Percentiles rank a stretch among this genome's conserved stretches.
Conservation (phyloP, 306 rosid genomes). For the Cicer pinnatifidum region DNA sequence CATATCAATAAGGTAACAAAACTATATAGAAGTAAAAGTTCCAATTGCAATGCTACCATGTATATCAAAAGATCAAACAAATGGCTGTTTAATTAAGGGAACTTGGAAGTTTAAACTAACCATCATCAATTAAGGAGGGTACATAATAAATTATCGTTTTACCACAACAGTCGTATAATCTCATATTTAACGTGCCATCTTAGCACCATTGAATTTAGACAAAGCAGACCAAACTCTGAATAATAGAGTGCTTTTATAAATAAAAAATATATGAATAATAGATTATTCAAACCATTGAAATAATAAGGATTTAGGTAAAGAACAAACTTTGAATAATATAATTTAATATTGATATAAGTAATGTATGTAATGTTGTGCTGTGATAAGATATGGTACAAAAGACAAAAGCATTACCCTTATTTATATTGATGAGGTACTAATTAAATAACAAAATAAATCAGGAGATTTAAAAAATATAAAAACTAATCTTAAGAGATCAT, state of each 20-base stretch:
- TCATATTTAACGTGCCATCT: slow-evolving; percentile 19
- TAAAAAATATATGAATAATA: neutral
- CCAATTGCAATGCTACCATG: neutral
- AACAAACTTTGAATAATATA: neutral
- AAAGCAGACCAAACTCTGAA: neutral
- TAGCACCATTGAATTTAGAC: neutral
- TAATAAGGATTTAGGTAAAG: neutral
- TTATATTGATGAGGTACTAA: neutral
- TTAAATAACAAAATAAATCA: neutral
- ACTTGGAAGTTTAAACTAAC: neutral
- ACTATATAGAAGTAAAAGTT: neutral
- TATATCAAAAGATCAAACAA: neutral
- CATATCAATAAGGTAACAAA: neutral
- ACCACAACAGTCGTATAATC: neutral
- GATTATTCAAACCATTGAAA: slow-evolving; percentile 17
- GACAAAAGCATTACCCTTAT: slow-evolving; percentile 2
- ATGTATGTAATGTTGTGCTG: neutral
- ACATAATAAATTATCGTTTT: neutral
- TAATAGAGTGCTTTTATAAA: neutral
- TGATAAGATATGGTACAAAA: slow-evolving; percentile 3
- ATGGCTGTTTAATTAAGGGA: neutral
- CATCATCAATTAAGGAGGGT: neutral
- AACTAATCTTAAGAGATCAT: slow-evolving; percentile 16
- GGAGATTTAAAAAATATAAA: neutral
- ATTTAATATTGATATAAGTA: slow-evolving; percentile 3